These are phyloP conservation scores for Ligustrum vulgare DNA, from an alignment of 257 asterid species.

Conservation along the genomic window DNA sequence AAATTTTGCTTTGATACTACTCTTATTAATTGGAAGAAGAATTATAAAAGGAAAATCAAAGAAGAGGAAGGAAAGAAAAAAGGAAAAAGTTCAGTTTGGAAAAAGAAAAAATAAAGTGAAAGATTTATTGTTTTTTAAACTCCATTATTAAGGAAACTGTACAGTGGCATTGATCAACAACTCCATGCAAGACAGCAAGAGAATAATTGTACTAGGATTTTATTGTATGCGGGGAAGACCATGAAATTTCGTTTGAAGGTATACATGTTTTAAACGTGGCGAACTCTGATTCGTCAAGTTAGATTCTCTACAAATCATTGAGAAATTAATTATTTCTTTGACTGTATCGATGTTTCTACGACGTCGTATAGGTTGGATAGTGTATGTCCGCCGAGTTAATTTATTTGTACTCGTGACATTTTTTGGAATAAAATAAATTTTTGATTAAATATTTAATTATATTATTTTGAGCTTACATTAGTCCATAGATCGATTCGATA, in stretches of 20 bases:
- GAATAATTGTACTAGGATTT: slow-evolving; percentile 9
- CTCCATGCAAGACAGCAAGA: background rate
- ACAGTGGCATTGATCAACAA: background rate
- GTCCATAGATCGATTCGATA: too few species aligned
- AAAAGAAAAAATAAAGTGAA: slow-evolving; percentile 5
- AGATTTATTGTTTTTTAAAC: background rate
- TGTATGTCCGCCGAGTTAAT: too few species aligned
- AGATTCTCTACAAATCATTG: slow-evolving; percentile 19
- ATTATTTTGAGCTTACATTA: too few species aligned
- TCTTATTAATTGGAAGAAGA: background rate
- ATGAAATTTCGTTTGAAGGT: background rate
- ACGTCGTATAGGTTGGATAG: too few species aligned
- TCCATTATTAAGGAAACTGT: background rate
- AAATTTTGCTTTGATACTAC: background rate
- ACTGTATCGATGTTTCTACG: slow-evolving; percentile 17
- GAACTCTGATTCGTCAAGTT: background rate
- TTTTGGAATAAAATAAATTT: too few species aligned
- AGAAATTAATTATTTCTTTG: slow-evolving; percentile 28
- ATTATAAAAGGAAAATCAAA: background rate
- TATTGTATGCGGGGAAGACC: slow-evolving; percentile 8
- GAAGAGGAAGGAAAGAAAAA: background rate
- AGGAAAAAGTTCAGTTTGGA: slow-evolving; percentile 16
- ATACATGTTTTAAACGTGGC: slow-evolving; percentile 7
- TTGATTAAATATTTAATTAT: too few species aligned
- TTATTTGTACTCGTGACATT: too few species aligned